Evolutionary conservation across 2,329 filamentous ascomycete species (phyloP).

Genomic region (Dactylonectria macrodidyma): DNA sequence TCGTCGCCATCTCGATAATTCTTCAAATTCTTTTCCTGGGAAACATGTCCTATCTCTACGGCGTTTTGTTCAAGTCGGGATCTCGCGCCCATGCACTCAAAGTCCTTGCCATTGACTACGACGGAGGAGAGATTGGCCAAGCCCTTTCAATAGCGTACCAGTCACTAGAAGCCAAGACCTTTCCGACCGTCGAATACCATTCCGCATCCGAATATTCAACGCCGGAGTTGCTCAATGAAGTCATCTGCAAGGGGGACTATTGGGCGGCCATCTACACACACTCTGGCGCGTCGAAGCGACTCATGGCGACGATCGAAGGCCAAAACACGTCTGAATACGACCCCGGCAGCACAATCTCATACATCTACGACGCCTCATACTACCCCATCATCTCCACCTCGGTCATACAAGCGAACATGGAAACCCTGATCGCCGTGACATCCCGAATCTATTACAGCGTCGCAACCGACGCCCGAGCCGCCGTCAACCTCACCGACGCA

Average conservation of each 20-base stretch:
- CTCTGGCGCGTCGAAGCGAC: constrained; percentile 49
- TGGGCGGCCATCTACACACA: constrained; percentile 56
- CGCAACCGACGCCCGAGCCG: constrained; percentile 37
- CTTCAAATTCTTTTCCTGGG: constrained; percentile 40
- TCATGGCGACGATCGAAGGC: constrained; percentile 48
- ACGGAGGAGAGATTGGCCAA: constrained; percentile 51
- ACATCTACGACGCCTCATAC: constrained; percentile 55
- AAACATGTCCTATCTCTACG: constrained; percentile 53
- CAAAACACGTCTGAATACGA: constrained; percentile 49
- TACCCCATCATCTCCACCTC: constrained; percentile 52
- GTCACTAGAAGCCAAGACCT: constrained; percentile 47
- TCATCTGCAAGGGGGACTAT: constrained; percentile 54
- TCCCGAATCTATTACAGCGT: constrained; percentile 47
- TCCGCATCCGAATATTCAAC: constrained; percentile 45
- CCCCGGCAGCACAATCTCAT: constrained; percentile 50
- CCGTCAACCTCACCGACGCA: constrained; percentile 42
- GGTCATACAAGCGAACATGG: constrained; percentile 48
- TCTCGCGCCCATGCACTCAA: constrained; percentile 45
- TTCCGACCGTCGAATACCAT: constrained; percentile 52
- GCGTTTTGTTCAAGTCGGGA: constrained; percentile 46
- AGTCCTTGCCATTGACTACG: constrained; percentile 51
- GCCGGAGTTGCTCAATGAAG: constrained; percentile 46
- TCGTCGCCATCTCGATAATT: constrained; percentile 35
- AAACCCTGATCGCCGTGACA: constrained; percentile 45
- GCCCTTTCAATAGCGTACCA: constrained; percentile 52